Evolutionary conservation across 805 yeast genomes (phyloP).

Genomic region (Teunomyces panamensis): DNA sequence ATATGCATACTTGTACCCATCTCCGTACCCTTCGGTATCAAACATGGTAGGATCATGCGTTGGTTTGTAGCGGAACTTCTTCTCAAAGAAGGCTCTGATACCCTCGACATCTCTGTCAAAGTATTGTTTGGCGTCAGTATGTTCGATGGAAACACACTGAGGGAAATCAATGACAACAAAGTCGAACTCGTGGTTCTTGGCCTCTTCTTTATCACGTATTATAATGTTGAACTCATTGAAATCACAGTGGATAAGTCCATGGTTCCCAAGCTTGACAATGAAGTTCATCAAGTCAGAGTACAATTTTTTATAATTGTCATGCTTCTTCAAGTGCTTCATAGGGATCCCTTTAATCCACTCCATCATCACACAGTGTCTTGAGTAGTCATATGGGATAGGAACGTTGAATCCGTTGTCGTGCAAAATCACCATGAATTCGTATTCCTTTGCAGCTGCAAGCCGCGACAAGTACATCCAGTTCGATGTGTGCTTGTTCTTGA

Average conservation of each 20-base stretch:
- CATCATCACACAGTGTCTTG: slow-evolving; percentile 93
- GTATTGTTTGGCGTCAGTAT: slow-evolving; percentile 80
- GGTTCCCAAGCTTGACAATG: slow-evolving; percentile 75
- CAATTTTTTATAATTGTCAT: slow-evolving; percentile 63
- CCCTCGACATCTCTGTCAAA: slow-evolving; percentile 94
- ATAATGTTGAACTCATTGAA: slow-evolving; percentile 95
- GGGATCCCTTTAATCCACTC: slow-evolving; percentile 86
- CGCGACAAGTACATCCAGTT: slow-evolving; percentile 92
- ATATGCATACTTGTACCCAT: slow-evolving; percentile 69
- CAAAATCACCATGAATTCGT: slow-evolving; percentile 77
- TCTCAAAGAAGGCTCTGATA: slow-evolving; percentile 75
- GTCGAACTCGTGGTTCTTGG: slow-evolving; percentile 52
- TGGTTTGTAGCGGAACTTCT: slow-evolving; percentile 74
- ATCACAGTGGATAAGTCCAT: slow-evolving; percentile 95
- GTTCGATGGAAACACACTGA: slow-evolving; percentile 93
- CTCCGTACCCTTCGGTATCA: slow-evolving; percentile 78
- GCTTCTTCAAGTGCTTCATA: slow-evolving; percentile 77
- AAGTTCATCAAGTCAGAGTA: slow-evolving; percentile 87
- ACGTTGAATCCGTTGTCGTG: slow-evolving; percentile 76
- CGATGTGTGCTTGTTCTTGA: slow-evolving; percentile 67
- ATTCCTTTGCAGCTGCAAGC: slow-evolving; percentile 91
- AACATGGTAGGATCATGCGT: slow-evolving; percentile 63
- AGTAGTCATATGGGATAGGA: slow-evolving; percentile 84
- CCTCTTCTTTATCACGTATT: slow-evolving; percentile 60
- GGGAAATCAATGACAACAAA: slow-evolving; percentile 97